Percentiles rank a stretch among this genome's conserved stretches.
phyloP scores from a whole-genome alignment of 495 filamentous ascomycete genomes.

The Penicillium paxilli region DNA sequence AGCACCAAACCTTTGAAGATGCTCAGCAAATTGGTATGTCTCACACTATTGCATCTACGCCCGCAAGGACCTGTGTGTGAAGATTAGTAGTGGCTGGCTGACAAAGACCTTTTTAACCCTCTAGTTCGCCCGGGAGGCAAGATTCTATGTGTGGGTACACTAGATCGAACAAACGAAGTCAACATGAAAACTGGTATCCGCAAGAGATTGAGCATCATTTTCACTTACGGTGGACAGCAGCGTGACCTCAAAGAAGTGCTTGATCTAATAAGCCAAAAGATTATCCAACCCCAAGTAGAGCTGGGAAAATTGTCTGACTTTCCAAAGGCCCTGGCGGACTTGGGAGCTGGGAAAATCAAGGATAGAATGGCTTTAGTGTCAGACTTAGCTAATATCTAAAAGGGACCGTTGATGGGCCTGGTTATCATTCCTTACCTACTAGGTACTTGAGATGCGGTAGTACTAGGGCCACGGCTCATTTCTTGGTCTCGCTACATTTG shows the following conservation, averaged over 20 bases:
- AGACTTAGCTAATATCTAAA: neutral
- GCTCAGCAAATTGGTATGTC: slow-evolving; percentile 18
- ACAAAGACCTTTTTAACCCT: neutral
- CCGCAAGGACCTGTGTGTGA: no score
- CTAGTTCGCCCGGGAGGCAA: slow-evolving; percentile 19
- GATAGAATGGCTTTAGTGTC: slow-evolving; percentile 17
- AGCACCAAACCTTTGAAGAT: slow-evolving; percentile 18
- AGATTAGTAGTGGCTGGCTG: no score
- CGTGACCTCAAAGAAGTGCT: slow-evolving; percentile 21
- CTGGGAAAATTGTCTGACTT: slow-evolving; percentile 14
- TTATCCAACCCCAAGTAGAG: slow-evolving; percentile 18
- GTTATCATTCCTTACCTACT: no score
- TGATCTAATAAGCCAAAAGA: slow-evolving; percentile 14
- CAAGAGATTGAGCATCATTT: slow-evolving; percentile 23
- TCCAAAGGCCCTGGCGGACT: slow-evolving; percentile 16
- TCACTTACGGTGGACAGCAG: slow-evolving; percentile 25
- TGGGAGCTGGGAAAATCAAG: slow-evolving; percentile 17
- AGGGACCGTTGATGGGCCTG: no score
- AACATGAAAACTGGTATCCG: slow-evolving; percentile 28
- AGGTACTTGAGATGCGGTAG: no score
- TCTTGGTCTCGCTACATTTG: no score
- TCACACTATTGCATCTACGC: neutral
- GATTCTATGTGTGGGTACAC: slow-evolving; percentile 21
- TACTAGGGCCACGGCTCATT: no score
- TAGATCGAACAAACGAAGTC: slow-evolving; percentile 16